Evolutionary conservation across 306 rosid genomes (phyloP), one percentile per base, ranked within the genome.

Genomic region (Quercus agrifolia): DNA sequence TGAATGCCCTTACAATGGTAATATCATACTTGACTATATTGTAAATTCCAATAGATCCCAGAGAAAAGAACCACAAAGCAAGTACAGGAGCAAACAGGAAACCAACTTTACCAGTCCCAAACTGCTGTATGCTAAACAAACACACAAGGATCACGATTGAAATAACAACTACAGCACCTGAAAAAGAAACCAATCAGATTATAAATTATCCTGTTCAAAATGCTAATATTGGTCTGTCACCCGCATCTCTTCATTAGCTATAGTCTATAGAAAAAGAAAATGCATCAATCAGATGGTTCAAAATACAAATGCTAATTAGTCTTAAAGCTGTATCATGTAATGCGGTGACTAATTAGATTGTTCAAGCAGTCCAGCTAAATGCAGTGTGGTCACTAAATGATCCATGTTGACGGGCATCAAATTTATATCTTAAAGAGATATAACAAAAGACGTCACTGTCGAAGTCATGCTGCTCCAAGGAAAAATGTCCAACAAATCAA

Each of bases 21-120:
- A 88, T 58, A 86, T 93, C 94, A 79, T 90, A 25, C 68, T 70
- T 93, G 18, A 88, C 30, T 23, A 93, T 54, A 79, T 95, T 95
- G 87, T 93, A 95, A 68, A 93, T 73, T 78, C 99, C 99, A 78
- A 95, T 90, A 41, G 92, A 80, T 77, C 93, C 99, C 66, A 95
- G 88, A 81, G 93, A 84, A 56, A 95, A 78, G 90, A 95, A 95
- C 99, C 99, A 95, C 84, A 95, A 72, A 72, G 97, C 96, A 77
- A 95, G 88, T 73, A 79, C 78, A 51, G 99, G 99, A 71, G 98
- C 86, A 87, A 95, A 95, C 91, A 93, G 74, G 90, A 95, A 84
- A 58, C 96, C 98, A 81, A 95, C 96, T 92, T 93, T 95, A 67
- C 87, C 72, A 73, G 98, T 92, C 77, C 99, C 99, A 78, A 91